Conservation (phyloP, 192 early-diverging fungal genomes). For the Kickxella alabastrina region DNA sequence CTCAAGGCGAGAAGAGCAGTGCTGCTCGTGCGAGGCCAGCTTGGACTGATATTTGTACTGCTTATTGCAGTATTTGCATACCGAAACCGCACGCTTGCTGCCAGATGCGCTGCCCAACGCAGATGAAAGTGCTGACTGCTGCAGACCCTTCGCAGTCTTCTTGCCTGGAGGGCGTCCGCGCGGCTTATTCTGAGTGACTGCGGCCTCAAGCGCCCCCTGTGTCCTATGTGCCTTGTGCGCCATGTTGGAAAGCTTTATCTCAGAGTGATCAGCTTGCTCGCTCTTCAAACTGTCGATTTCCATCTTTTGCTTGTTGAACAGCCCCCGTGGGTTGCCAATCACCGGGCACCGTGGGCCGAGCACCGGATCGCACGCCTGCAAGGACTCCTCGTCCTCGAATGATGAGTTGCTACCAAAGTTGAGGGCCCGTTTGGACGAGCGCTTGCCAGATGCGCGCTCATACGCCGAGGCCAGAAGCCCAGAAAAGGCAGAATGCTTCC, state of each 20-base stretch:
- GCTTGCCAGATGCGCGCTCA: conserved; percentile 33
- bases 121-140: background rate
- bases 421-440: conserved; percentile 33
- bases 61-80: conserved; percentile 62
- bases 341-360: conserved; percentile 47
- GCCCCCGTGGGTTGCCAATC: conserved; percentile 36
- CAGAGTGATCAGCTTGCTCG: conserved; percentile 16
- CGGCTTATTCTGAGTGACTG: conserved; percentile 19
- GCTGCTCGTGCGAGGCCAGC: conserved; percentile 58
- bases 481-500: conserved; percentile 32
- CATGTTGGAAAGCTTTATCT: conserved; percentile 14
- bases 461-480: conserved; percentile 44
- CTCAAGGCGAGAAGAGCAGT: conserved; percentile 53
- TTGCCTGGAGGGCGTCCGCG: conserved; percentile 14
- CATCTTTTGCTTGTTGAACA: conserved; percentile 19
- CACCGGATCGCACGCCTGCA: conserved; percentile 33
- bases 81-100: conserved; percentile 32
- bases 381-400: conserved; percentile 4
- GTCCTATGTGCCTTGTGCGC: conserved; percentile 19
- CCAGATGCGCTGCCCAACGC: background rate
- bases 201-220: conserved; percentile 29
- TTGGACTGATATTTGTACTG: conserved; percentile 60
- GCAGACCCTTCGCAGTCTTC: conserved; percentile 4
- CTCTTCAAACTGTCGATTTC: conserved; percentile 12
- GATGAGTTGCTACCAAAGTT: conserved; percentile 19